Conservation (phyloP, 495 filamentous ascomycete species). For the Penicillium coprophilum region DNA sequence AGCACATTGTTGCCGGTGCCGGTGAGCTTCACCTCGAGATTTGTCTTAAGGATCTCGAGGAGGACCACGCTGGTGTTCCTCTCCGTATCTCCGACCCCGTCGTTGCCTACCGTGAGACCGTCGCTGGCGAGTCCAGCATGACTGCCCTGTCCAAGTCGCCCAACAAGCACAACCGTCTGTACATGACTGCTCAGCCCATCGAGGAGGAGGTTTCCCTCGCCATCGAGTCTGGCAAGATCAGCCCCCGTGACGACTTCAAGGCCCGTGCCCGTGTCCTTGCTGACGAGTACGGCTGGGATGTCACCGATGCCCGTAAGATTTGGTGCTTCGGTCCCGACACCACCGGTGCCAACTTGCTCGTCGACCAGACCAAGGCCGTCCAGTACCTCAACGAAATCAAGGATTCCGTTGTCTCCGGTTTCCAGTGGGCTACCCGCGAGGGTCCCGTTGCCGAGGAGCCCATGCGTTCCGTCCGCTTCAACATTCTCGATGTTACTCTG, state of each 20-base stretch:
- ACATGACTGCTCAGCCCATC: conserved; percentile 86
- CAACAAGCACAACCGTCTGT: conserved; percentile 99
- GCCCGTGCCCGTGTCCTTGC: conserved; percentile 93
- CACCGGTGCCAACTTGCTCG: conserved; percentile 93
- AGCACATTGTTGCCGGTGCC: conserved; percentile 98
- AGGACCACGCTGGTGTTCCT: conserved; percentile 98
- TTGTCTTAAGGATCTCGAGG: conserved; percentile 99
- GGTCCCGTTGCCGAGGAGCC: conserved; percentile 97
- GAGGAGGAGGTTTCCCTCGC: conserved; percentile 85
- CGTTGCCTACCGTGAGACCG: conserved; percentile 96
- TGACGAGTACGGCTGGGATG: conserved; percentile 98
- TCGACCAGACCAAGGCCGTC: conserved; percentile 99
- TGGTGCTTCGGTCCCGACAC: conserved; percentile 99
- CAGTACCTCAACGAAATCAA: conserved; percentile 99
- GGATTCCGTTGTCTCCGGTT: conserved; percentile 98
- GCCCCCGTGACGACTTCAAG: conserved; percentile 98
- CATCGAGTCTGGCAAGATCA: conserved; percentile 91
- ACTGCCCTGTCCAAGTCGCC: conserved; percentile 98
- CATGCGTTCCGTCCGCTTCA: conserved; percentile 95
- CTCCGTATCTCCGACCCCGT: conserved; percentile 96
- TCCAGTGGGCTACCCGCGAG: conserved; percentile 99
- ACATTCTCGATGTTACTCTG: conserved; percentile 98
- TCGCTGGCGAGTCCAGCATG: conserved; percentile 76
- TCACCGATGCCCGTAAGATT: conserved; percentile 99
- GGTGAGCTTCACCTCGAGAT: conserved; percentile 99